Base-by-base conservation (phyloP, 257 asterid genomes). In the Eucommia ulmoides region DNA sequence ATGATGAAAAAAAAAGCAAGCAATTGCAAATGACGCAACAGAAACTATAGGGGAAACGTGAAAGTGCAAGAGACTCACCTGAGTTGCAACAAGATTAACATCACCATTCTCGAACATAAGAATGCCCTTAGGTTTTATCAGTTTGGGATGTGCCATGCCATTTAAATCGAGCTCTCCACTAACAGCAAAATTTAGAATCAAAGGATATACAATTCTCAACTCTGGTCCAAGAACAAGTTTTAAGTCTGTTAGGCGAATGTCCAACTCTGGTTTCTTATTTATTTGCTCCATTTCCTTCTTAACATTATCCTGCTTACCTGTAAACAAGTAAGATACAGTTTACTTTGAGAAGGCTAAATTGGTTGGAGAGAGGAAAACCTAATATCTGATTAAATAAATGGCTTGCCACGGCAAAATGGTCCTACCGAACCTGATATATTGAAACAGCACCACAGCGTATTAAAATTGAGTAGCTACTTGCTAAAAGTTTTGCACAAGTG, bases 81-180 rank as follows among this genome's bases (percentile, higher is more conserved):
- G 98, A 47, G 98, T 91, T 1, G 98, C 98, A n/a, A 91, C 98
- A 59, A 91, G 98, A 73, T 74, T 91, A 51, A 91, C 94, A 63
- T 91, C 94, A 41, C 98, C 98, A 54, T 91, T 91, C 76, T 86
- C 98, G 23, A 91, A 91, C 20, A 77, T 75, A 54, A 91, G 66
- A 58, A 81, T 48, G 54, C 98, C 98, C 73, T 75, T 86, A 50
- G 98, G 96, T 66, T 80, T 86, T 73, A 91, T 86, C 88, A 72
- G 74, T 60, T 91, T 85, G 29, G 96, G 85, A 74, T 86, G 93
- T 60, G 96, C 98, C 19, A 70, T 76, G 41, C 98, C 98, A 65
- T 91, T 86, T 64, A 91, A 73, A 59, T 91, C 98, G 33, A 91
- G 93, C 71, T 85, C 98, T 61, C 98, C 98, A 63, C 93, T 83